These are phyloP conservation scores for Coleophoma cylindrospora DNA, from an alignment of 2,329 filamentous ascomycete species.

Conservation along the genomic window DNA sequence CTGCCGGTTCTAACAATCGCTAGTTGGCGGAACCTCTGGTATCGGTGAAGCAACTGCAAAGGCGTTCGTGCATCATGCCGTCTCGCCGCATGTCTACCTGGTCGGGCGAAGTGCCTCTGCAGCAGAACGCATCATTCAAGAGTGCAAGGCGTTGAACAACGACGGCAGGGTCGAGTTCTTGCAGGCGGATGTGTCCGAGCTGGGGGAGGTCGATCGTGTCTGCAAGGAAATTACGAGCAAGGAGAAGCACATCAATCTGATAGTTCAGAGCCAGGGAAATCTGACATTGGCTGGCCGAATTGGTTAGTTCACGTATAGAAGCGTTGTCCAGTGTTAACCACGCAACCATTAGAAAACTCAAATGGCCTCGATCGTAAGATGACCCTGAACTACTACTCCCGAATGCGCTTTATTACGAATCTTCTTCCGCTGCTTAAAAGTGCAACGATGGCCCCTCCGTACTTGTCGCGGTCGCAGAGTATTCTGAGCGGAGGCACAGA, in stretches of 20 bases:
- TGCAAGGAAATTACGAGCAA: constrained; percentile 43
- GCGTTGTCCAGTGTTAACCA: neutral
- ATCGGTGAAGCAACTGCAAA: constrained; percentile 43
- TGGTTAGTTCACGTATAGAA: constrained; percentile 9
- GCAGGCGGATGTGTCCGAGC: constrained; percentile 37
- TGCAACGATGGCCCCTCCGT: constrained; percentile 28
- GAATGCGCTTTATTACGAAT: constrained; percentile 50
- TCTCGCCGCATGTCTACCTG: constrained; percentile 38
- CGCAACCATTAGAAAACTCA: constrained; percentile 11
- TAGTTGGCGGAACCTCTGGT: constrained; percentile 41
- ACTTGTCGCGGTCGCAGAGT: constrained; percentile 48
- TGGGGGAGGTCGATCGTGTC: constrained; percentile 42
- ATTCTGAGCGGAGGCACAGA: constrained; percentile 50
- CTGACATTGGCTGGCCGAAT: constrained; percentile 24
- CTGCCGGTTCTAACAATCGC: neutral
- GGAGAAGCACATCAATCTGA: constrained; percentile 47
- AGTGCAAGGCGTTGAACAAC: constrained; percentile 38
- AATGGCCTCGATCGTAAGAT: constrained; percentile 23
- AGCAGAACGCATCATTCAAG: constrained; percentile 33
- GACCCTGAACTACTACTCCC: constrained; percentile 44
- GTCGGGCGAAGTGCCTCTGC: constrained; percentile 39
- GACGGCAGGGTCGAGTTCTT: constrained; percentile 40
- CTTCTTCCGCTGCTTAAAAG: constrained; percentile 47
- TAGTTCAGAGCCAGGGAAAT: constrained; percentile 48
- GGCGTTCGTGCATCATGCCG: constrained; percentile 34